phyloP scores from a whole-genome alignment of 345 rosid genomes.

The Populus deltoides region DNA sequence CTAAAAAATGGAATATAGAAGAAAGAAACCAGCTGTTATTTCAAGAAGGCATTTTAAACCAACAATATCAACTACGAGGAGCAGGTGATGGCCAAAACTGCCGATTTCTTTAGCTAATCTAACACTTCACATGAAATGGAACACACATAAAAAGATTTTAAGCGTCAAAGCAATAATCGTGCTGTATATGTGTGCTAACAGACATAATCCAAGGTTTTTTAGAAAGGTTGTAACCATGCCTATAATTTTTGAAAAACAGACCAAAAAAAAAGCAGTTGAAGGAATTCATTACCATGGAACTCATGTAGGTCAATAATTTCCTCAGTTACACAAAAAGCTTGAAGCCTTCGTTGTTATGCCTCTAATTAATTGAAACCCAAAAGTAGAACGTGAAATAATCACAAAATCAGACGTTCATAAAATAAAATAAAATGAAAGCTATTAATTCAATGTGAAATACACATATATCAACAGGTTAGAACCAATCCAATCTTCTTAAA shows the following conservation, averaged over 20 bases:
- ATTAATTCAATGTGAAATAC: background rate
- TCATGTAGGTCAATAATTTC: background rate
- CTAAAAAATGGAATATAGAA: background rate
- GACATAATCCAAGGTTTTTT: background rate
- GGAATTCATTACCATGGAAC: background rate
- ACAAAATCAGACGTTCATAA: background rate
- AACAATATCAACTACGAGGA: background rate
- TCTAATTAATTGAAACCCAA: background rate
- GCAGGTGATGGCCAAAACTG: background rate
- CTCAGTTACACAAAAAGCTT: background rate
- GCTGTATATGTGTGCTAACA: background rate
- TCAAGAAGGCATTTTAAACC: conserved; percentile 9
- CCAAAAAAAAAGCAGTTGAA: background rate
- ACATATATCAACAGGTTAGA: background rate
- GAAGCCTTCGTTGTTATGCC: background rate
- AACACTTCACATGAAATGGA: background rate
- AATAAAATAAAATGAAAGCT: background rate
- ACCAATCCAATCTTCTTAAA: background rate
- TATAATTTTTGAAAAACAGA: background rate
- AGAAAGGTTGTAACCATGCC: background rate
- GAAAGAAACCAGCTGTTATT: conserved; percentile 6
- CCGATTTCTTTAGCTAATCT: background rate
- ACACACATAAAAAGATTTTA: background rate
- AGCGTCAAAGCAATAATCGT: background rate
- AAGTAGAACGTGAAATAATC: background rate